Conservation (phyloP, 148 eudicot genomes). For the Rhododendron williamsianum region DNA sequence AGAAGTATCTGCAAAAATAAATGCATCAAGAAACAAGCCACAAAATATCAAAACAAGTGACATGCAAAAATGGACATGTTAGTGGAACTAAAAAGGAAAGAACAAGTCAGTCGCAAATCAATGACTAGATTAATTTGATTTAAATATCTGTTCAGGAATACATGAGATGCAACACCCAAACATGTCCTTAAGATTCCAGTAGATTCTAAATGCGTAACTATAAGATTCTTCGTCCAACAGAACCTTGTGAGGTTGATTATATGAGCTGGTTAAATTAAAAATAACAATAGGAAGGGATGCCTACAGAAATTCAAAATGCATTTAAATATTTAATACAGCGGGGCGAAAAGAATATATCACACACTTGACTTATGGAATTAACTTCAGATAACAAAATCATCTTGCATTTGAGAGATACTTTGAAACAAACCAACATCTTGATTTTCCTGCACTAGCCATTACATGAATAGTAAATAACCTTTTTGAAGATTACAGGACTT, state of each 20-base stretch:
- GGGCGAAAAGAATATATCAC: not conserved
- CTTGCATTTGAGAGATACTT: not conserved
- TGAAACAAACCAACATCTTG: not conserved
- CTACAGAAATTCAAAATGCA: not conserved
- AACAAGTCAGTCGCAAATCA: not conserved
- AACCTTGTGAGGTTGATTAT: not conserved
- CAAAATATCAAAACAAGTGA: not conserved
- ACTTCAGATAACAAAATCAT: not conserved
- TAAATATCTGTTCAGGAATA: not conserved
- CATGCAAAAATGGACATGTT: not conserved
- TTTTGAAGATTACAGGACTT: not conserved
- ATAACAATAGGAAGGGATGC: not conserved
- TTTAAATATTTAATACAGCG: not conserved
- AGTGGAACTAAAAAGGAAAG: not conserved
- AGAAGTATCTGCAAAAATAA: slow-evolving; percentile 53
- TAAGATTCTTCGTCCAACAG: not conserved
- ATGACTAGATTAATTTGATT: not conserved
- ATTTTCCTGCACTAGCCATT: not conserved
- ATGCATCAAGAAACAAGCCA: not conserved
- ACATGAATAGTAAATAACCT: not conserved
- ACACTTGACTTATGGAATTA: not conserved
- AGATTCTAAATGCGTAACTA: not conserved
- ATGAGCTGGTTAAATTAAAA: not conserved
- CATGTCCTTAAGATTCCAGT: not conserved
- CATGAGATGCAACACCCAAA: not conserved